Evolutionary conservation across 495 filamentous ascomycete species (phyloP).

Genomic region (Penicillium samsonianum): DNA sequence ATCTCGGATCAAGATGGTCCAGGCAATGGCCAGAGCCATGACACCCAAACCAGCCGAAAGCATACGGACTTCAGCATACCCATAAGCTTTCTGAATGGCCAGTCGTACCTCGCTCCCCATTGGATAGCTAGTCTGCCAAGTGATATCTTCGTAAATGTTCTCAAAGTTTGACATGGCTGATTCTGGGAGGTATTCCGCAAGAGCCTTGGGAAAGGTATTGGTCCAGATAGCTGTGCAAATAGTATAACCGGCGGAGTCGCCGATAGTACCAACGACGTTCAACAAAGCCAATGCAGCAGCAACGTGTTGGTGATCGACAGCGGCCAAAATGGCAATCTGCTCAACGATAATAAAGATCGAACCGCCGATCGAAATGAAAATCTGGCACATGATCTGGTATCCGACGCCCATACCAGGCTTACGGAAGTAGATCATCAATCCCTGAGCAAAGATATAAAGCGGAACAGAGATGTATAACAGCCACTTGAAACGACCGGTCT

Average conservation of each 20-base stretch:
- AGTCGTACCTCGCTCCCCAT: conserved; percentile 46
- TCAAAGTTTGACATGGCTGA: conserved; percentile 32
- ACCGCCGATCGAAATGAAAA: conserved; percentile 63
- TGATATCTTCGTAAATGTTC: conserved; percentile 51
- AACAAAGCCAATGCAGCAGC: conserved; percentile 61
- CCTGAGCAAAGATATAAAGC: conserved; percentile 49
- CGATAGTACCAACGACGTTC: conserved; percentile 57
- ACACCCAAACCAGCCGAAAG: conserved; percentile 47
- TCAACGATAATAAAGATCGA: conserved; percentile 56
- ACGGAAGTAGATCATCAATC: conserved; percentile 63
- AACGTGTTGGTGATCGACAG: conserved; percentile 58
- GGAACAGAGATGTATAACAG: conserved; percentile 56
- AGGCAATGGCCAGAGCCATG: conserved; percentile 42
- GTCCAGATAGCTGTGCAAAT: conserved; percentile 64
- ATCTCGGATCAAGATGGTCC: conserved; percentile 50
- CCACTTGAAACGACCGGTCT: conserved; percentile 49
- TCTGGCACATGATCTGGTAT: conserved; percentile 67
- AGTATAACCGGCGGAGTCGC: conserved; percentile 60
- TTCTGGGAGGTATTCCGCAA: conserved; percentile 54
- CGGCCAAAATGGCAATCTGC: conserved; percentile 65
- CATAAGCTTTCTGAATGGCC: conserved; percentile 56
- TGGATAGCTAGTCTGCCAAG: conserved; percentile 49
- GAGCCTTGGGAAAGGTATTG: conserved; percentile 50
- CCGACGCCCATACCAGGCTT: conserved; percentile 54
- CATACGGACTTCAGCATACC: conserved; percentile 53